Base-by-base conservation (phyloP, 331 rosid genomes). In the Pyracantha coccinea region DNA sequence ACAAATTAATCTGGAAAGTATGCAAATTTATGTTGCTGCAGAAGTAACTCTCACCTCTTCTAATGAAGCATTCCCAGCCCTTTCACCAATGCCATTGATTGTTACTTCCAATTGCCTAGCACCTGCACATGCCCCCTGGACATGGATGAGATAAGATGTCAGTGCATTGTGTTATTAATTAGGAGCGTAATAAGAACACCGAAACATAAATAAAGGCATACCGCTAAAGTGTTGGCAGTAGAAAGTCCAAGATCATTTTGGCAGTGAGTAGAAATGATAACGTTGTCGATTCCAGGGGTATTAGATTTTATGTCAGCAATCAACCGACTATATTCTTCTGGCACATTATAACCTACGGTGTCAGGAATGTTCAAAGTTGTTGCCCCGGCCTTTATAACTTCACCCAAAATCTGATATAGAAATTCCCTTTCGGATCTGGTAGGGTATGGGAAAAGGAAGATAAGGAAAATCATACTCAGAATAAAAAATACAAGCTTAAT, bases 71-170 rank as follows among this genome's bases (percentile, higher is more conserved):
- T 95, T 95, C 65, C 99, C 99, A 63, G 99, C 99, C 87, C 99
- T 89, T 87, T 95, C 99, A 76, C 99, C 99, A 28, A 95, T 92
- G 80, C 99, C 99, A 77, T 95, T 95, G 69, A 95, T 83, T 4
- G 99, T 95, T 67, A 95, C 99, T 84, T 95, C 99, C 84, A 95
- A 45, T 65, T 95, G 99, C 81, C 99, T 88, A 54, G 97, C 99
- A 79, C 99, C 99, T 15, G 90, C 86, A 23, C 85, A 84, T 57
- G 97, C 99, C 80, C 99, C 99, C 99, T 95, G 91, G 74, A 80
- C 65, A 69, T 41, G 83, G 55, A 80, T 47, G 57, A 80, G 65
- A 75, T 47, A 68, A 68, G 62, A 71, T 60, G 33, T 64, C 63
- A 55, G 35, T 19, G 45, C 38, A 76, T 69, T 15, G 5, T 15